A percentile compares a stretch with the other conserved stretches of the same genome.
Conservation (phyloP, 805 yeast genomes). For the Metschnikowia borealis region DNA sequence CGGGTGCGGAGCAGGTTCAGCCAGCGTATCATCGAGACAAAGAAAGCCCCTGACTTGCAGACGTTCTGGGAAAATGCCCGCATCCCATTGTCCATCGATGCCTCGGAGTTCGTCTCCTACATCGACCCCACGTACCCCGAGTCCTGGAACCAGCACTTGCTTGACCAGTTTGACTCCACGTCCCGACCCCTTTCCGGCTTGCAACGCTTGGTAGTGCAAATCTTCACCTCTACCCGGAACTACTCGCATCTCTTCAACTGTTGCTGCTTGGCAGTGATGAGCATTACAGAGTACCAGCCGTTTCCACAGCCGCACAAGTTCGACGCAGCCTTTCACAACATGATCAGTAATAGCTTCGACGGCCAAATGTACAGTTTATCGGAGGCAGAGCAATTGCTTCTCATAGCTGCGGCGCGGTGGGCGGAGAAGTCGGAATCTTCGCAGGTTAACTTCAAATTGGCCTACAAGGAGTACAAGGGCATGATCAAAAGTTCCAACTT, state of each 20-base stretch:
- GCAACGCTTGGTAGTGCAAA: constrained; percentile 21
- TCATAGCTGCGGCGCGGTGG: constrained; percentile 74
- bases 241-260: constrained; percentile 45
- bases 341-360: background rate
- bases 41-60: constrained; percentile 45
- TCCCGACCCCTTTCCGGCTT: constrained; percentile 8
- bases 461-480: constrained; percentile 67
- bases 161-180: constrained; percentile 9
- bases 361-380: constrained; percentile 38
- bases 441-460: constrained; percentile 70
- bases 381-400: constrained; percentile 64
- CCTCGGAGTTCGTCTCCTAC: constrained; percentile 16
- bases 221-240: constrained; percentile 59
- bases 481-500: constrained; percentile 46
- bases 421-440: constrained; percentile 53
- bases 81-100: constrained; percentile 32
- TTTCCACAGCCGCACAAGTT: constrained; percentile 27
- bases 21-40: constrained; percentile 65
- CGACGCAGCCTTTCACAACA: constrained; percentile 17
- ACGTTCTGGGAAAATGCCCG: constrained; percentile 49
- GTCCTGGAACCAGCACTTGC: constrained; percentile 46
- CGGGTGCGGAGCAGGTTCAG: constrained; percentile 88
- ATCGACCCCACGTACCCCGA: constrained; percentile 20
- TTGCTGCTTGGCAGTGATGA: constrained; percentile 39
- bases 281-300: constrained; percentile 23